Percentiles rank a stretch among this genome's conserved stretches.
phyloP scores from a whole-genome alignment of 306 rosid species.

The Prunus campanulata region DNA sequence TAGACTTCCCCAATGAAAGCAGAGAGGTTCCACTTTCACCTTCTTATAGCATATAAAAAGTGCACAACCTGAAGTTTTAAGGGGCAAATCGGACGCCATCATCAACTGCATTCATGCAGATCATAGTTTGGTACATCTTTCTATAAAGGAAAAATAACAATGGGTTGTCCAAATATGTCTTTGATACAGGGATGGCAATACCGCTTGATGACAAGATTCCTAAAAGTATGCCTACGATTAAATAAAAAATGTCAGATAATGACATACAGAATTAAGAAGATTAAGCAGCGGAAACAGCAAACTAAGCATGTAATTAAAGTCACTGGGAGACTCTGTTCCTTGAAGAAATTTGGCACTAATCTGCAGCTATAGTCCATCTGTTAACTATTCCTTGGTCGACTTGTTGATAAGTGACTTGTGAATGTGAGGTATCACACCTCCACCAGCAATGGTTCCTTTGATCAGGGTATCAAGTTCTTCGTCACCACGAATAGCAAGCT shows the following conservation, averaged over 20 bases:
- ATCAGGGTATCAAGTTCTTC: constrained; percentile 73
- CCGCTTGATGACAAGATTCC: constrained; percentile 3
- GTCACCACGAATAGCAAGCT: constrained; percentile 76
- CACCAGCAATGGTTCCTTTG: constrained; percentile 75
- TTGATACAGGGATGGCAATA: not conserved
- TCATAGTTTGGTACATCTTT: not conserved
- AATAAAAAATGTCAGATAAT: not conserved
- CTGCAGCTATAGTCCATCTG: constrained; percentile 11
- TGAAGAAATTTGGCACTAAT: constrained; percentile 4
- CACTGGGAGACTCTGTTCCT: constrained; percentile 18
- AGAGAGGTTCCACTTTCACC: not conserved
- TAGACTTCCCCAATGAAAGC: not conserved
- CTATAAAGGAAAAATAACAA: not conserved
- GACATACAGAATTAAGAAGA: constrained; percentile 23
- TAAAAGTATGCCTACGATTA: constrained; percentile 8
- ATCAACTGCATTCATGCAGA: not conserved
- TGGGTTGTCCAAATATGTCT: not conserved
- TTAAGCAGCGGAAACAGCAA: constrained; percentile 26
- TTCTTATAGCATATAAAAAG: not conserved
- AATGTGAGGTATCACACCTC: constrained; percentile 74
- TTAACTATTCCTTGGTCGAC: constrained; percentile 66
- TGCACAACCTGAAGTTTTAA: not conserved
- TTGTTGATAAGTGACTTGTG: constrained; percentile 79
- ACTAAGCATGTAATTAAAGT: constrained; percentile 28
- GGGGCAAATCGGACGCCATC: not conserved